A percentile compares a stretch with the other conserved stretches of the same genome.
These are phyloP conservation scores for Lepiota brunneoincarnata DNA, from an alignment of 768 basidiomycete genomes.

Conservation along the genomic window DNA sequence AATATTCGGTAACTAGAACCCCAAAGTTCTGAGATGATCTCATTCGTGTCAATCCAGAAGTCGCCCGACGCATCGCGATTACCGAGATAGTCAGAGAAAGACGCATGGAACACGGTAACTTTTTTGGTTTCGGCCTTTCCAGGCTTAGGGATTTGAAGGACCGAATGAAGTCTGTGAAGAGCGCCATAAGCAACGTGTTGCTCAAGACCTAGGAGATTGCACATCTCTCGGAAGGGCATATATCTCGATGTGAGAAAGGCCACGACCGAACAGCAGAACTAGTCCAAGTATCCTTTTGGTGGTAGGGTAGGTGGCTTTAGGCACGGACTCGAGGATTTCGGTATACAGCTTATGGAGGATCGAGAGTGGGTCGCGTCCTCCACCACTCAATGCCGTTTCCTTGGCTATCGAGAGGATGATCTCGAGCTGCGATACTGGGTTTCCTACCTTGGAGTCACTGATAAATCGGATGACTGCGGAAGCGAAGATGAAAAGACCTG, in stretches of 20 bases:
- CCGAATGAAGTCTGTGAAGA: too few relatives aligned
- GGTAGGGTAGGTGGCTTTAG: background rate
- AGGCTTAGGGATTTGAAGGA: background rate
- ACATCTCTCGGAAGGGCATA: background rate
- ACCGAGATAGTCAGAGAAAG: background rate
- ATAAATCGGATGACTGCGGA: conserved; percentile 1
- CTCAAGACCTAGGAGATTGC: background rate
- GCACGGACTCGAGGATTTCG: background rate
- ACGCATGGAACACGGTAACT: background rate
- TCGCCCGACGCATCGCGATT: background rate
- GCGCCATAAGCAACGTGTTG: conserved; percentile 3
- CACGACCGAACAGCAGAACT: background rate
- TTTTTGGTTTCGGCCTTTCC: background rate
- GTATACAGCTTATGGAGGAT: background rate
- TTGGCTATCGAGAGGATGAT: background rate
- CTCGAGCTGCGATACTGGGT: background rate
- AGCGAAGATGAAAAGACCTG: background rate
- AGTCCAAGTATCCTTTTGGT: background rate
- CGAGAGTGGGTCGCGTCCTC: background rate
- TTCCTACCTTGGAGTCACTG: background rate
- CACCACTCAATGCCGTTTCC: background rate
- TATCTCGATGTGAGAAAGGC: background rate
- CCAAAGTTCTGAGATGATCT: background rate
- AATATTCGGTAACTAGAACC: background rate
- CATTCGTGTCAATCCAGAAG: background rate